These are phyloP conservation scores for Cercophora sp. DNA, from an alignment of 495 filamentous ascomycete genomes.

Conservation along the genomic window DNA sequence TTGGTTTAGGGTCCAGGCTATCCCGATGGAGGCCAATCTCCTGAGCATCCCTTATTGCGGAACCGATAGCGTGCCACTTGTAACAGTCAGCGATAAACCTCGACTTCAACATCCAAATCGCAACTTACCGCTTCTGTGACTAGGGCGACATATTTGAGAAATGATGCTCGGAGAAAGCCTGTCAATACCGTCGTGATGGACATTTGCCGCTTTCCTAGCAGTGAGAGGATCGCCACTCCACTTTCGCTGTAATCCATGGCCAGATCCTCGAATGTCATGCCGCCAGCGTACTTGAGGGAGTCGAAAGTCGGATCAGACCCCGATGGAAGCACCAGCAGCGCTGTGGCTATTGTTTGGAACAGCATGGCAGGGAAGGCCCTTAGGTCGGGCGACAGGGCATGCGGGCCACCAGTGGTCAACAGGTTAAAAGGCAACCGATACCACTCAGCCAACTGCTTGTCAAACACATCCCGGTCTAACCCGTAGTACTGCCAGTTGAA, in stretches of 20 bases:
- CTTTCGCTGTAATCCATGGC: conserved; percentile 57
- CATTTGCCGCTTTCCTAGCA: conserved; percentile 54
- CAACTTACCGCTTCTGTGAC: conserved; percentile 45
- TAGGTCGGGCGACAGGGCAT: conserved; percentile 39
- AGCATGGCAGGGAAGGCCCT: conserved; percentile 53
- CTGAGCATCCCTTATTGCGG: conserved; percentile 57
- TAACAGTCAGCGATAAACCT: too few species aligned
- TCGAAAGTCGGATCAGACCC: conserved; percentile 45
- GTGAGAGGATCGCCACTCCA: conserved; percentile 46
- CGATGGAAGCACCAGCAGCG: conserved; percentile 50
- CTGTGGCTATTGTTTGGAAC: conserved; percentile 53
- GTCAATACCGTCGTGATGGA: conserved; percentile 52
- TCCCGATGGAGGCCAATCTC: conserved; percentile 59
- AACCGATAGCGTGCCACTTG: conserved; percentile 59
- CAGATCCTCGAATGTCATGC: conserved; percentile 57
- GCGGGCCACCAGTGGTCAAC: conserved; percentile 38
- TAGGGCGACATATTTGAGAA: conserved; percentile 48
- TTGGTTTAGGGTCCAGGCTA: conserved; percentile 36
- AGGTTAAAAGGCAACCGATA: conserved; percentile 42
- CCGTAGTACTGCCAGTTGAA: conserved; percentile 59
- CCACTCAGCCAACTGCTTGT: conserved; percentile 49
- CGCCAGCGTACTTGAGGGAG: conserved; percentile 53
- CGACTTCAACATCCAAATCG: too few species aligned
- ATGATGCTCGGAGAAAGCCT: conserved; percentile 49
- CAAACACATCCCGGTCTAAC: conserved; percentile 51